phyloP scores from a whole-genome alignment of 2,329 filamentous ascomycete species.

The Pseudogymnoascus sp. region DNA sequence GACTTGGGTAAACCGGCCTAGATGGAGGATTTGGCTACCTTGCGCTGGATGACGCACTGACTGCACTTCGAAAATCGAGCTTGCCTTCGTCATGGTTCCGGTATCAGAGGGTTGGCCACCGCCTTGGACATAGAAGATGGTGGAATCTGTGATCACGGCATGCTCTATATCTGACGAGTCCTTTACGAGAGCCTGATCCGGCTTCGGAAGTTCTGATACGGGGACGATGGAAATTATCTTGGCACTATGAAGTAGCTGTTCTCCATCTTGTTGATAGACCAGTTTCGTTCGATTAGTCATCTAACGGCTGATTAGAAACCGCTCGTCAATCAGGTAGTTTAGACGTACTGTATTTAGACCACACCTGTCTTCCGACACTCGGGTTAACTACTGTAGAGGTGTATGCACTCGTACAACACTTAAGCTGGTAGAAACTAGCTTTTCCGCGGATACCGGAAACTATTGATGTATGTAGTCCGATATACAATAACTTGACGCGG shows the following conservation, averaged over 20 bases:
- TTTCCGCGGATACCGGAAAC: no score
- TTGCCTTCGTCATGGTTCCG: conserved; percentile 42
- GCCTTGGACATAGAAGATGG: conserved; percentile 70
- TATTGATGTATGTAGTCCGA: no score
- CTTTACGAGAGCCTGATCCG: conserved; percentile 45
- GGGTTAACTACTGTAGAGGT: no score
- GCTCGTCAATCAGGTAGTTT: no score
- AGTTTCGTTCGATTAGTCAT: neutral
- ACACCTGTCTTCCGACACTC: no score
- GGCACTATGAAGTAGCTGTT: conserved; percentile 1
- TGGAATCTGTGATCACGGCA: conserved; percentile 53
- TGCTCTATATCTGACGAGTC: conserved; percentile 41
- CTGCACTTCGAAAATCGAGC: conserved; percentile 40
- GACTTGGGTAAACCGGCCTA: conserved; percentile 45
- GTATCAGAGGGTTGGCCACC: conserved; percentile 65
- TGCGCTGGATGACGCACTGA: conserved; percentile 47
- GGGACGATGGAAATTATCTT: conserved; percentile 15
- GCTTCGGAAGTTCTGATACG: conserved; percentile 15
- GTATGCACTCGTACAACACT: no score
- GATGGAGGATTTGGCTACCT: conserved; percentile 54
- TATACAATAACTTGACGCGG: no score
- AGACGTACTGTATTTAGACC: no score
- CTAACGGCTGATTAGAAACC: neutral
- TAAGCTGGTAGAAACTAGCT: no score
- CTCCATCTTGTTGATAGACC: conserved; percentile 5